These are phyloP conservation scores for Coniochaeta prunicola DNA, from an alignment of 2,329 filamentous ascomycete genomes.

Conservation along the genomic window DNA sequence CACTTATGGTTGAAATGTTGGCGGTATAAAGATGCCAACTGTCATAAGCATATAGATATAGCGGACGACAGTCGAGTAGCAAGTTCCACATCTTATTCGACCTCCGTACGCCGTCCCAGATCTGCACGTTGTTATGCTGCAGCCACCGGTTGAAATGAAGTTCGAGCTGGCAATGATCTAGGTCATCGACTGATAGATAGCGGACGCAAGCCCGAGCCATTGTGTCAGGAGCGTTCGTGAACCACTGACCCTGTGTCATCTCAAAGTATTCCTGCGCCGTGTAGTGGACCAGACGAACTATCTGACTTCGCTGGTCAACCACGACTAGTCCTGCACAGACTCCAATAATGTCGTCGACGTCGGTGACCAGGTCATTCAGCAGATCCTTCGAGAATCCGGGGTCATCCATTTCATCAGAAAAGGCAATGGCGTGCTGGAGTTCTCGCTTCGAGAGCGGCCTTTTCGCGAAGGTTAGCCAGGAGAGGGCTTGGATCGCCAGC, in stretches of 20 bases:
- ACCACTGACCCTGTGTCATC: conserved; percentile 2
- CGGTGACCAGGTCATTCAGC: too few species aligned
- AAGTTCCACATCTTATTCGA: too few species aligned
- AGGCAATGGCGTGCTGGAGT: conserved; percentile 28
- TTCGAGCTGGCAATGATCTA: conserved; percentile 5
- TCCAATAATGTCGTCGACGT: conserved; percentile 17
- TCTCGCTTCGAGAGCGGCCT: conserved; percentile 19
- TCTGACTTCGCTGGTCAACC: conserved; percentile 22
- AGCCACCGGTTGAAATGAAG: too few species aligned
- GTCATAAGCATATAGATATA: conserved; percentile 22
- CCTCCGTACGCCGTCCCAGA: too few species aligned
- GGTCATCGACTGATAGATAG: conserved; percentile 19
- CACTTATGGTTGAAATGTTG: conserved; percentile 3
- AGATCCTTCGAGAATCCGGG: too few species aligned
- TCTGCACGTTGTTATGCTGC: too few species aligned
- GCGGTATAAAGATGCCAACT: conserved; percentile 26
- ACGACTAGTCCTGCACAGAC: conserved; percentile 27
- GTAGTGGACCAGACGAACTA: conserved; percentile 29
- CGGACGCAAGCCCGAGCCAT: conserved; percentile 15
- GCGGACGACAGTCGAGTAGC: neutral
- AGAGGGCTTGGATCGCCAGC: conserved; percentile 17
- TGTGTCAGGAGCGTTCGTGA: neutral
- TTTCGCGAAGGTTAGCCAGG: conserved; percentile 24
- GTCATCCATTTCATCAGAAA: too few species aligned
- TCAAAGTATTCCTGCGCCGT: conserved; percentile 16